phyloP scores from a whole-genome alignment of 345 rosid genomes.

The Brassica incana region DNA sequence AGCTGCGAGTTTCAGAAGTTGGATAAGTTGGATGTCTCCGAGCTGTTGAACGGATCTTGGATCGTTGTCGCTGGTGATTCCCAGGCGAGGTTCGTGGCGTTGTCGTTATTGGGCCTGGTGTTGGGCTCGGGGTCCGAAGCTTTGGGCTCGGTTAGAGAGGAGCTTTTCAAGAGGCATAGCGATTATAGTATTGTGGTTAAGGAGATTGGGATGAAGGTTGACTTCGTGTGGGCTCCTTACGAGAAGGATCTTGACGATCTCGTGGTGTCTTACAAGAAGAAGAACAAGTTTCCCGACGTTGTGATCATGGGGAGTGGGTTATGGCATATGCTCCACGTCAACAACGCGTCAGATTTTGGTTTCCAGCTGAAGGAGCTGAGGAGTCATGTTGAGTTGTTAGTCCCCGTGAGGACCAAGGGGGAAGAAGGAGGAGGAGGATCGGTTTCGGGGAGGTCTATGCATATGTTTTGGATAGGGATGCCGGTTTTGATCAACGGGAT shows the following conservation, averaged over 20 bases:
- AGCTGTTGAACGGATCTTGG: conserved; percentile 76
- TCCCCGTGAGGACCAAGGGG: conserved; percentile 47
- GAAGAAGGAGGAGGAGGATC: conserved; percentile 47
- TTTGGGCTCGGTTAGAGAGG: conserved; percentile 50
- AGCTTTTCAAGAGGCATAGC: conserved; percentile 79
- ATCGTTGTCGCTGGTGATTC: conserved; percentile 82
- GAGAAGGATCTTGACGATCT: conserved; percentile 61
- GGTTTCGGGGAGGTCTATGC: conserved; percentile 58
- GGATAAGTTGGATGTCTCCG: conserved; percentile 50
- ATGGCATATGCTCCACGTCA: conserved; percentile 94
- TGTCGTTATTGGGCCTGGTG: conserved; percentile 57
- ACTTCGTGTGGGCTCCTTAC: conserved; percentile 92
- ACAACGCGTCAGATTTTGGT: conserved; percentile 66
- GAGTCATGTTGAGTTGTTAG: conserved; percentile 54
- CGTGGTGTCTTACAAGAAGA: conserved; percentile 48
- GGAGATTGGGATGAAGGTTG: conserved; percentile 75
- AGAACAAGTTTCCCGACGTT: conserved; percentile 66
- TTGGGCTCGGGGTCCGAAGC: conserved; percentile 44
- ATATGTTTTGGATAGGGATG: conserved; percentile 92
- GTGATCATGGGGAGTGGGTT: conserved; percentile 80
- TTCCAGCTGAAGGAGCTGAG: conserved; percentile 49
- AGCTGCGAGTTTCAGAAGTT: conserved; percentile 65
- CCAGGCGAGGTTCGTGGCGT: conserved; percentile 54
- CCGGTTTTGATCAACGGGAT: conserved; percentile 74
- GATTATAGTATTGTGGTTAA: conserved; percentile 57